A percentile compares a stretch with the other conserved stretches of the same genome.
Conservation (phyloP, 1,139 yeast genomes). For the Saccharomycopsis phalli region DNA sequence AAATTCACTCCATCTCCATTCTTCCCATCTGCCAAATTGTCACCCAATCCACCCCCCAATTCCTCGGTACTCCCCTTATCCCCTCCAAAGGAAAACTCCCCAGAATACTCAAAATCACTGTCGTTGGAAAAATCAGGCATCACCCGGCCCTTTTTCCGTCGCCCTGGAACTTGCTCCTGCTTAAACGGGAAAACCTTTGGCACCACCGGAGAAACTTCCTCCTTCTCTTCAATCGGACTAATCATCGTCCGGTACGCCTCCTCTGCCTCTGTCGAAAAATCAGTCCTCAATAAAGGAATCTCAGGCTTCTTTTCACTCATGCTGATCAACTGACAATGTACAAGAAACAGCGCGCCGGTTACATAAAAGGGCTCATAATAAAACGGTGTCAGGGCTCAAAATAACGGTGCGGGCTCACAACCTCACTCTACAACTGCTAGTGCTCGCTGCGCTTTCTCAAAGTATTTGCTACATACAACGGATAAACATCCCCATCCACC, state of each 20-base stretch:
- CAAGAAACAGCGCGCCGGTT: background rate
- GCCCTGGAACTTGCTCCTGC: background rate
- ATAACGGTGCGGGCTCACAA: background rate
- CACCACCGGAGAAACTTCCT: slow-evolving; percentile 15
- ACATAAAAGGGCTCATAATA: background rate
- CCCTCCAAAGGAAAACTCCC: slow-evolving; percentile 18
- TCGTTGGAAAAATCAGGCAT: slow-evolving; percentile 12
- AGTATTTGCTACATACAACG: slow-evolving; percentile 53
- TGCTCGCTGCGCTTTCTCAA: slow-evolving; percentile 83
- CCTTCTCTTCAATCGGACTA: slow-evolving; percentile 18
- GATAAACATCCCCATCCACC: slow-evolving; percentile 41
- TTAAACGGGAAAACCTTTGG: slow-evolving; percentile 1
- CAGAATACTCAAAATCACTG: slow-evolving; percentile 15
- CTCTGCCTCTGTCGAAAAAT: slow-evolving; percentile 9
- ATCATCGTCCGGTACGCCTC: slow-evolving; percentile 12
- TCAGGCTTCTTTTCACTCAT: slow-evolving; percentile 2
- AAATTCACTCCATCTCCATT: too few relatives aligned
- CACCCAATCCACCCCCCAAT: background rate
- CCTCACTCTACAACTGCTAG: slow-evolving; percentile 22
- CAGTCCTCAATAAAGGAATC: slow-evolving; percentile 12
- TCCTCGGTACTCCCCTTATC: slow-evolving; percentile 6
- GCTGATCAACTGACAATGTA: background rate
- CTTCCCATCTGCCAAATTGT: background rate
- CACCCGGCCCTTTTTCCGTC: slow-evolving; percentile 1
- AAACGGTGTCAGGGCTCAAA: background rate